A percentile compares a stretch with the other conserved stretches of the same genome.
phyloP scores from a whole-genome alignment of 345 rosid species.

The Aethionema arabicum region DNA sequence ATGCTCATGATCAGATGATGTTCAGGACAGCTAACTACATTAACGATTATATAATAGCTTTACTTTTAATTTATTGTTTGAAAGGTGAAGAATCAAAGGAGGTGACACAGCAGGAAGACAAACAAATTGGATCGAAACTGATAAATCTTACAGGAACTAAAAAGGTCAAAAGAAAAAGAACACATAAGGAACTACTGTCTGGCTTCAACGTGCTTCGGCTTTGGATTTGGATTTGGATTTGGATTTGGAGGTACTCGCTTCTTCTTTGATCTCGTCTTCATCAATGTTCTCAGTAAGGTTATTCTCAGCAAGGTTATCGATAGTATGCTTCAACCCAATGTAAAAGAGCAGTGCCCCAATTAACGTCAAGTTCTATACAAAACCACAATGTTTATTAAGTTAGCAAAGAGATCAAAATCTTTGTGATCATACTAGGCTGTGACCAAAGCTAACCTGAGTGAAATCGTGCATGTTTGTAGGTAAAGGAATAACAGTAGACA shows the following conservation, averaged over 20 bases:
- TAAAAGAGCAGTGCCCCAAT: constrained; percentile 34
- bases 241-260: constrained; percentile 25
- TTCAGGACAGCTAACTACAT: too few relatives aligned
- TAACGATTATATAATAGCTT: neutral
- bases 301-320: constrained; percentile 29
- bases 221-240: constrained; percentile 27
- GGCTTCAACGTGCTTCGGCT: constrained; percentile 18
- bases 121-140: neutral
- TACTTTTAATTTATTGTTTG: neutral
- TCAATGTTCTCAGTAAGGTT: constrained; percentile 25
- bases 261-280: constrained; percentile 15
- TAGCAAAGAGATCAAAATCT: neutral
- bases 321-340: constrained; percentile 33
- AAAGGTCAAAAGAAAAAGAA: neutral
- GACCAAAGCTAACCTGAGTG: constrained; percentile 33
- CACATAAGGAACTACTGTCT: neutral
- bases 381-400: constrained; percentile 1
- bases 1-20: too few relatives aligned
- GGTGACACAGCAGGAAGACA: neutral
- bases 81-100: neutral
- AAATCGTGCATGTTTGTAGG: constrained; percentile 37
- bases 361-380: constrained; percentile 34
- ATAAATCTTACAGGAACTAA: neutral
- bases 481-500: constrained; percentile 34
- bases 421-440: neutral